Evolutionary conservation across 2,329 filamentous ascomycete genomes (phyloP).

Genomic region (Fusarium vanettenii): DNA sequence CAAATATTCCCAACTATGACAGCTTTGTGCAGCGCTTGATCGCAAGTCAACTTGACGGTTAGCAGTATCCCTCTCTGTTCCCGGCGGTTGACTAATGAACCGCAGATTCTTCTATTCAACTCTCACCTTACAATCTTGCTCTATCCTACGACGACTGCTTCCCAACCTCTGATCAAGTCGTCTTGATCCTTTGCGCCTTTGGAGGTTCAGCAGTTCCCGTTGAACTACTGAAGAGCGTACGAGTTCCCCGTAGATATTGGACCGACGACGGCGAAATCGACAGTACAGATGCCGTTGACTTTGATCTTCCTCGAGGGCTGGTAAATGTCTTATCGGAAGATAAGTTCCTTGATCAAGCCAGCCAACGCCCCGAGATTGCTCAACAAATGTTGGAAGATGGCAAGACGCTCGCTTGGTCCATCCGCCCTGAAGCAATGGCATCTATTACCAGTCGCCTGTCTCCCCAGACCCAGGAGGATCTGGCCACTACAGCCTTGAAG

Average conservation of each 20-base stretch:
- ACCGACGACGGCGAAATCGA: conserved; percentile 42
- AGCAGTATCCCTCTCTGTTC: rapidly evolving
- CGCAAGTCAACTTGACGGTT: conserved; percentile 30
- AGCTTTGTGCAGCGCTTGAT: conserved; percentile 42
- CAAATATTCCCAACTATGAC: conserved; percentile 23
- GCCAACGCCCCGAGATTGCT: conserved; percentile 17
- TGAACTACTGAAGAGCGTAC: conserved; percentile 36
- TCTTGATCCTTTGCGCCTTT: conserved; percentile 41
- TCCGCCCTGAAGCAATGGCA: conserved; percentile 16
- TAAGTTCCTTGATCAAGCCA: not conserved
- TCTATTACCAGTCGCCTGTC: conserved; percentile 1
- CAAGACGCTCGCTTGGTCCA: conserved; percentile 25
- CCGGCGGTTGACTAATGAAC: not conserved
- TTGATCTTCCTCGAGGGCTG: conserved; percentile 38
- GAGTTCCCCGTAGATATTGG: conserved; percentile 41
- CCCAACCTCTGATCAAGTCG: conserved; percentile 35
- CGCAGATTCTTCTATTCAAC: conserved; percentile 14
- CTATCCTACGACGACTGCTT: conserved; percentile 43
- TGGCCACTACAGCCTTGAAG: conserved; percentile 33
- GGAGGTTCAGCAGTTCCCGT: conserved; percentile 39
- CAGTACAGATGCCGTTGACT: conserved; percentile 31
- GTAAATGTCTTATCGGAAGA: conserved; percentile 33
- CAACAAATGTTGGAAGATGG: conserved; percentile 34
- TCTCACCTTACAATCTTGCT: conserved; percentile 41
- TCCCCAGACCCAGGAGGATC: conserved; percentile 30